Evolutionary conservation across 2,329 filamentous ascomycete genomes (phyloP).

Genomic region (Colletotrichum scovillei): DNA sequence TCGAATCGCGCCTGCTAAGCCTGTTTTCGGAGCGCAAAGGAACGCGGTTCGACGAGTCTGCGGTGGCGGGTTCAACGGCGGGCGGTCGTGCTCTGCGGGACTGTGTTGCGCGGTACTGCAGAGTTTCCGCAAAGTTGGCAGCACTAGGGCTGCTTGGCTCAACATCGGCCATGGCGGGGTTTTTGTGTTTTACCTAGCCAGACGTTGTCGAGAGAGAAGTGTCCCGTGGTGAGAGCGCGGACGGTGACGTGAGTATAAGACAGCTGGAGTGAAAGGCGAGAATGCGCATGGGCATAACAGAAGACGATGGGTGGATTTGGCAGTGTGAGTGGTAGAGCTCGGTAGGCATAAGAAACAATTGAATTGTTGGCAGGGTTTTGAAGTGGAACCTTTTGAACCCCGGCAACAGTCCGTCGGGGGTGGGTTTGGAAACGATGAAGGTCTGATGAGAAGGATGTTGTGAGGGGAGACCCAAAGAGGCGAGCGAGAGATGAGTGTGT

Average conservation of each 20-base stretch:
- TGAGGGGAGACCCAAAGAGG: background rate
- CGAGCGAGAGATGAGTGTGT: background rate
- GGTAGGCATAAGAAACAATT: conserved; percentile 32
- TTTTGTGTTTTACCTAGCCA: background rate
- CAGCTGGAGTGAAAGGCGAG: conserved; percentile 5
- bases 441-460: conserved; percentile 15
- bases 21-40: conserved; percentile 55
- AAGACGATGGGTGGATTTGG: conserved; percentile 21
- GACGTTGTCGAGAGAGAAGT: background rate
- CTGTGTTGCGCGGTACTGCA: conserved; percentile 45
- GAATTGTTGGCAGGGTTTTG: conserved; percentile 24
- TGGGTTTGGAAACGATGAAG: conserved; percentile 12
- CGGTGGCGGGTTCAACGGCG: conserved; percentile 43
- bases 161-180: conserved; percentile 32
- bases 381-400: conserved; percentile 26
- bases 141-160: conserved; percentile 30
- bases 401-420: conserved; percentile 13
- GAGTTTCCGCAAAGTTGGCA: conserved; percentile 39
- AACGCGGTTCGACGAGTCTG: conserved; percentile 50
- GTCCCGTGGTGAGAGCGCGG: background rate
- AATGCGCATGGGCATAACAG: conserved; percentile 29
- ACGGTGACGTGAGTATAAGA: conserved; percentile 33
- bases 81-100: conserved; percentile 52
- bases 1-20: conserved; percentile 61
- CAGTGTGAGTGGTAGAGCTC: conserved; percentile 29